Evolutionary conservation across 2,329 filamentous ascomycete species (phyloP), one percentile per base, ranked within the genome.

Genomic region (Scopulariopsis brevicaulis): DNA sequence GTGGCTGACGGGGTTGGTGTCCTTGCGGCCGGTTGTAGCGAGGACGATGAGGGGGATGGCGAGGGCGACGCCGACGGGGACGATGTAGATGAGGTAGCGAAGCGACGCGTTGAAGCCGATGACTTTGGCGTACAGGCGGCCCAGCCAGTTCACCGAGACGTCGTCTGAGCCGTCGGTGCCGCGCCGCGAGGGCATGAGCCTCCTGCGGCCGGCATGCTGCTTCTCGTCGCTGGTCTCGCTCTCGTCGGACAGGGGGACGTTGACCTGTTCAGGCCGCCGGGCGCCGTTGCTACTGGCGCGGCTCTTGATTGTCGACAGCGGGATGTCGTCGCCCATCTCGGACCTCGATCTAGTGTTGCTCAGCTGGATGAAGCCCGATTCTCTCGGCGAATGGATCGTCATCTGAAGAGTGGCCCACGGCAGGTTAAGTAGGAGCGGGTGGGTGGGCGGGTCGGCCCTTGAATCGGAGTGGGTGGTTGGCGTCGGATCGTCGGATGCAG

Each of bases 71-170:
- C 77, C 83, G 34, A 89, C 72, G 6, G 86, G 86, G 25, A 85
- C 70, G 61, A 89, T 78, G 65, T 88, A 89, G 62, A 89, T 76
- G 54, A 87, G 72, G 66, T 89, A 89, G 53, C 85, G 77, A 4
- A 82, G 85, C 61, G 87, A 65, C 61, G 84, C 75, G 8, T 82
- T 85, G 65, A 84, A 84, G 63, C 76, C 74, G 60, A 87, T 72
- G 61, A 89, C 77, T 67, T 80, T 85, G 65, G 78, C 76, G 70
- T 89, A 86, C 40, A 89, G 66, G 60, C 77, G 77, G 52, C 86
- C 86, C 75, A 89, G 81, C 60, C 79, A 79, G 63, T 84, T 89
- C 62, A 89, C 71, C 35, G 76, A 74, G 35, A 80, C 69, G 22
- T 82, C 81, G 1, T 83, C 81, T 8, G 28, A 32, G 28, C 68